Percentiles rank a stretch among this genome's conserved stretches.
These are phyloP conservation scores for Cladosporium sp. DNA, from an alignment of 2,329 filamentous ascomycete species.

Conservation along the genomic window DNA sequence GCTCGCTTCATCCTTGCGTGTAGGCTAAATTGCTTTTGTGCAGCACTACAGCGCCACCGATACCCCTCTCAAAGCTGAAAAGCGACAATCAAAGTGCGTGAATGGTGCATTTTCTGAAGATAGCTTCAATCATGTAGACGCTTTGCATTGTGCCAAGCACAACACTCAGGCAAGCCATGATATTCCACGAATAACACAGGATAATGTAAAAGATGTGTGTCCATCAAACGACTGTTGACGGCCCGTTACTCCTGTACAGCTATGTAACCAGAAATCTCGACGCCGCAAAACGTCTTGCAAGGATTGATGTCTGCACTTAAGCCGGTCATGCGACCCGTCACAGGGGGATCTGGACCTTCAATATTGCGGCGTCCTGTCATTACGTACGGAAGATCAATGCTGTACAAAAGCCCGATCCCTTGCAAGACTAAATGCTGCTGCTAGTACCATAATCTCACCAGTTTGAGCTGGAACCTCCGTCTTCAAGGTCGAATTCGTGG, in stretches of 20 bases:
- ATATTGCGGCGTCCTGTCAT: background rate
- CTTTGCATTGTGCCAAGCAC: background rate
- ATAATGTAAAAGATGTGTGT: background rate
- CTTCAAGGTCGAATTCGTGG: too few species aligned
- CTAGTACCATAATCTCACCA: too few species aligned
- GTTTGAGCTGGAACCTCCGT: too few species aligned
- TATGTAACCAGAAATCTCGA: too few species aligned
- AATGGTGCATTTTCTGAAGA: background rate
- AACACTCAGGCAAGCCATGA: background rate
- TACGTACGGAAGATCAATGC: too few species aligned
- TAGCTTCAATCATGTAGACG: background rate
- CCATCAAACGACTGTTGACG: background rate
- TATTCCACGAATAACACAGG: constrained; percentile 7
- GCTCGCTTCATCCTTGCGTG: too few species aligned
- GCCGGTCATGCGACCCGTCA: background rate
- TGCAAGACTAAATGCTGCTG: too few species aligned
- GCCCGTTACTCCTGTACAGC: background rate
- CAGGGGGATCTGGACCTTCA: background rate
- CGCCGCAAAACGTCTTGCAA: background rate
- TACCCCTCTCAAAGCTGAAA: background rate
- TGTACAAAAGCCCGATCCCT: too few species aligned
- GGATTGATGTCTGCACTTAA: background rate
- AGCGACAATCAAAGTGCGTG: background rate
- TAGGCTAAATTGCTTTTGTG: background rate
- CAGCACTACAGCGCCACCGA: background rate